Evolutionary conservation across 768 basidiomycete genomes (phyloP).

Genomic region (Lepiota venenata): DNA sequence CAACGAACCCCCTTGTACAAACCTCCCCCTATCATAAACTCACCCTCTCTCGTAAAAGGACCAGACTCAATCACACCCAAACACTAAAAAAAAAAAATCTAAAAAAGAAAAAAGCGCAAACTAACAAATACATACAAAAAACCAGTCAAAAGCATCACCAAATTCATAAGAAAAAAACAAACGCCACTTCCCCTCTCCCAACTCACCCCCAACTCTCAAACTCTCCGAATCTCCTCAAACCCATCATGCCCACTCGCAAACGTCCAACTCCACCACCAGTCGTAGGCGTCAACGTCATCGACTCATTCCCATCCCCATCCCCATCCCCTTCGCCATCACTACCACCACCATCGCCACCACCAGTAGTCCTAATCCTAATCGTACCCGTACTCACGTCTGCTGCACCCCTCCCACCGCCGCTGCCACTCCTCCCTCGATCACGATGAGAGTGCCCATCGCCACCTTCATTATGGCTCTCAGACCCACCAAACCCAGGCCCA

Average conservation of each 20-base stretch:
- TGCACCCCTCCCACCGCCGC: slow-evolving; percentile 19
- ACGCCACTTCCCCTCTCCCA: no score
- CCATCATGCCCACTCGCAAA: slow-evolving; percentile 41
- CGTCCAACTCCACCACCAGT: slow-evolving; percentile 71
- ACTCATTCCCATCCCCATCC: neutral
- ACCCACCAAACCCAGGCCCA: slow-evolving; percentile 7
- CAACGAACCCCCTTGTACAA: no score
- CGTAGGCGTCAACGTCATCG: slow-evolving; percentile 32
- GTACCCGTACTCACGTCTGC: neutral
- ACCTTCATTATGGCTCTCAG: neutral
- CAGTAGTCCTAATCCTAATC: no score
- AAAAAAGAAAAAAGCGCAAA: no score
- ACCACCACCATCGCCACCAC: neutral
- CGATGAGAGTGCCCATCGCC: neutral
- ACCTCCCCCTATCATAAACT: no score
- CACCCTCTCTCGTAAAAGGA: no score
- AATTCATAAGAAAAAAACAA: no score
- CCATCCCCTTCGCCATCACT: neutral
- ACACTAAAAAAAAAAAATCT: no score
- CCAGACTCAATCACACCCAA: no score
- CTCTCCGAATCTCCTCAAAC: slow-evolving; percentile 13
- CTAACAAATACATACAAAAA: no score
- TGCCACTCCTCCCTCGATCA: slow-evolving; percentile 30
- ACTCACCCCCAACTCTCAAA: neutral
- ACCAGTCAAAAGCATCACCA: no score